A percentile compares a stretch with the other conserved stretches of the same genome.
phyloP scores from a whole-genome alignment of 177 flowering plant genomes.

The Vitis hybrid region DNA sequence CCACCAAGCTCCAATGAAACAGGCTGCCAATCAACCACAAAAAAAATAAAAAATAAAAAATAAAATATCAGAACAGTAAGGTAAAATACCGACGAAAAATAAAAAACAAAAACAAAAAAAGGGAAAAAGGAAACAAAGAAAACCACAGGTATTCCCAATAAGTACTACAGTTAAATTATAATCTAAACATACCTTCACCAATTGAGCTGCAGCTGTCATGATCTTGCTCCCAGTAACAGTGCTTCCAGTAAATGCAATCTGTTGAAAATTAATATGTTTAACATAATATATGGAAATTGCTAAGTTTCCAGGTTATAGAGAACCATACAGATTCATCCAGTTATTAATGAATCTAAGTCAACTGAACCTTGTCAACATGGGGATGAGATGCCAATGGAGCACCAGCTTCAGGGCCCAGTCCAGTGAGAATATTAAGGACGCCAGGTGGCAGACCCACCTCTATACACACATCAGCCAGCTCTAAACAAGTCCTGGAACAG shows the following conservation, averaged over 20 bases:
- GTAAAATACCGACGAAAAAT: not conserved
- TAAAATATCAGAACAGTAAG: not conserved
- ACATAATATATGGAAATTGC: not conserved
- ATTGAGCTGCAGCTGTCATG: constrained; percentile 86
- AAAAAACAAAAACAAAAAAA: not conserved
- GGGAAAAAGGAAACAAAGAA: not conserved
- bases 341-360: not conserved
- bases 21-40: constrained; percentile 53
- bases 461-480: constrained; percentile 80
- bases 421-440: constrained; percentile 84
- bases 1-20: constrained; percentile 98
- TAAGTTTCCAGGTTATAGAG: not conserved
- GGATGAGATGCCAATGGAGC: constrained; percentile 96
- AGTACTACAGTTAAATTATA: not conserved
- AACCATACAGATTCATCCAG: not conserved
- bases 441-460: constrained; percentile 97
- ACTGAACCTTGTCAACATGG: constrained; percentile 84
- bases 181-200: constrained; percentile 62
- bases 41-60: not conserved
- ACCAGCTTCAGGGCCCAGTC: constrained; percentile 94
- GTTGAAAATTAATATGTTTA: constrained; percentile 13
- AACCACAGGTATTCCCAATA: constrained; percentile 3
- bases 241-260: constrained; percentile 99
- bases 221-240: constrained; percentile 82
- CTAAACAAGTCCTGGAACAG: constrained; percentile 80